phyloP scores from a whole-genome alignment of 805 yeast genomes.

The Ogataea polymorpha region DNA sequence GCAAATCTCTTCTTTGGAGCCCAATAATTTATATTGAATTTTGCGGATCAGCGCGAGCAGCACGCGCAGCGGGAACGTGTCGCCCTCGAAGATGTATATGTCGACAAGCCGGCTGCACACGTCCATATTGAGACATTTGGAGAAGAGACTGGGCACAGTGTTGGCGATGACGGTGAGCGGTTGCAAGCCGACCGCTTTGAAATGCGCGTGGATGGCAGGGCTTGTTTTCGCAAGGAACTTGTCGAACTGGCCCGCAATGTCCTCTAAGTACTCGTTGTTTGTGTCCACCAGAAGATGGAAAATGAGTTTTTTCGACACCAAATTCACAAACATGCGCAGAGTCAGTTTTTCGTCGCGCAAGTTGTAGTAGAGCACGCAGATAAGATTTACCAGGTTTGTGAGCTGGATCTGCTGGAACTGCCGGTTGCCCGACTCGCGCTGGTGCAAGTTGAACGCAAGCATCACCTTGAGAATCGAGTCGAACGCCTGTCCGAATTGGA shows the following conservation, averaged over 20 bases:
- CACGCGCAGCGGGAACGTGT: slow-evolving; percentile 48
- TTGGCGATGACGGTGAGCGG: slow-evolving; percentile 43
- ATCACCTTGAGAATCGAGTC: slow-evolving; percentile 28
- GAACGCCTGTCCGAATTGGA: slow-evolving; percentile 31
- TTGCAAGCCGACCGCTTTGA: slow-evolving; percentile 39
- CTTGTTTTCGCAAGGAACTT: slow-evolving; percentile 43
- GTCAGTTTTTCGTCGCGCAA: slow-evolving; percentile 23
- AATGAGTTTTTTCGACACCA: slow-evolving; percentile 29
- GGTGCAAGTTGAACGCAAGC: slow-evolving; percentile 20
- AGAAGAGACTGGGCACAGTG: slow-evolving; percentile 43
- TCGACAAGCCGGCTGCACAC: slow-evolving; percentile 51
- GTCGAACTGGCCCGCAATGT: slow-evolving; percentile 45
- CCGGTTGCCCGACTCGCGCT: slow-evolving; percentile 5
- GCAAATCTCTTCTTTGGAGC: slow-evolving; percentile 45
- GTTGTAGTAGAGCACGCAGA: slow-evolving; percentile 28
- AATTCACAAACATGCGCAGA: slow-evolving; percentile 24
- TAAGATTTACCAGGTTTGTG: slow-evolving; percentile 21
- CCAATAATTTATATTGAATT: slow-evolving; percentile 51
- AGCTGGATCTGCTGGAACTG: slow-evolving; percentile 13
- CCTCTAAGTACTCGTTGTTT: slow-evolving; percentile 29
- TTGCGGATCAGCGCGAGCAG: slow-evolving; percentile 50
- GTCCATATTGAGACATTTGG: slow-evolving; percentile 45
- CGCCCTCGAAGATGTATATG: slow-evolving; percentile 60
- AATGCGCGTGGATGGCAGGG: slow-evolving; percentile 48
- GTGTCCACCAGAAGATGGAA: slow-evolving; percentile 15